phyloP scores from a whole-genome alignment of 371 early-diverging fungal species.

The Vittaforma corneae region DNA sequence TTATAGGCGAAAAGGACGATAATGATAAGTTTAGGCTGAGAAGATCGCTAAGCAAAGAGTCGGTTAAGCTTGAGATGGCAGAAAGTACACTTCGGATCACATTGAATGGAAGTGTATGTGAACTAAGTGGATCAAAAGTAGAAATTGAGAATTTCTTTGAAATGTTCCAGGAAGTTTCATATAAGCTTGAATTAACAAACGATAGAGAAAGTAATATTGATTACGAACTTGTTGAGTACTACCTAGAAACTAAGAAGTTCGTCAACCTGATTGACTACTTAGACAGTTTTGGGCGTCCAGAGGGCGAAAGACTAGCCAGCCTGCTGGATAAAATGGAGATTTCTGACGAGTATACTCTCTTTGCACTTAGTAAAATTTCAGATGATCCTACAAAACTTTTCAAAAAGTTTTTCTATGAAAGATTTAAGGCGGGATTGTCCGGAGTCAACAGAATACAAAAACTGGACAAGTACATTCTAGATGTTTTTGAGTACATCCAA shows the following conservation, averaged over 20 bases:
- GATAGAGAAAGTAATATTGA: neutral
- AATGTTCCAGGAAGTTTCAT: constrained; percentile 22
- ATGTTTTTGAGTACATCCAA: constrained; percentile 33
- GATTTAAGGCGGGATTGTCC: constrained; percentile 17
- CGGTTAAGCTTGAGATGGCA: too few relatives aligned
- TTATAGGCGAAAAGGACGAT: constrained; percentile 32
- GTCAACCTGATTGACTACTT: constrained; percentile 11
- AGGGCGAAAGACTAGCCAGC: neutral
- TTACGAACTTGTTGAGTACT: constrained; percentile 27
- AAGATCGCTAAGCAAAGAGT: constrained; percentile 29
- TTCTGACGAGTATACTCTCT: neutral
- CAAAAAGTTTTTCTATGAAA: constrained; percentile 22
- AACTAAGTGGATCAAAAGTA: constrained; percentile 11
- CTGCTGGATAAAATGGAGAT: neutral
- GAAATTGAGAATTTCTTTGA: constrained; percentile 23
- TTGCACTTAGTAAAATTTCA: neutral
- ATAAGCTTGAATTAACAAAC: constrained; percentile 1
- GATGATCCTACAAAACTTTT: neutral
- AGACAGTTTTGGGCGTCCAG: neutral
- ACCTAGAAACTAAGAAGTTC: constrained; percentile 31
- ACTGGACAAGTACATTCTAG: constrained; percentile 14
- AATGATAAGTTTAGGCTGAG: constrained; percentile 29
- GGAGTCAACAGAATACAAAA: constrained; percentile 43
- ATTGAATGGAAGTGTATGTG: constrained; percentile 10
- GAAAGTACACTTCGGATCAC: constrained; percentile 1